A percentile compares a stretch with the other conserved stretches of the same genome.
phyloP scores from a whole-genome alignment of 2,329 filamentous ascomycete species.

The Epichloe coenophiala region DNA sequence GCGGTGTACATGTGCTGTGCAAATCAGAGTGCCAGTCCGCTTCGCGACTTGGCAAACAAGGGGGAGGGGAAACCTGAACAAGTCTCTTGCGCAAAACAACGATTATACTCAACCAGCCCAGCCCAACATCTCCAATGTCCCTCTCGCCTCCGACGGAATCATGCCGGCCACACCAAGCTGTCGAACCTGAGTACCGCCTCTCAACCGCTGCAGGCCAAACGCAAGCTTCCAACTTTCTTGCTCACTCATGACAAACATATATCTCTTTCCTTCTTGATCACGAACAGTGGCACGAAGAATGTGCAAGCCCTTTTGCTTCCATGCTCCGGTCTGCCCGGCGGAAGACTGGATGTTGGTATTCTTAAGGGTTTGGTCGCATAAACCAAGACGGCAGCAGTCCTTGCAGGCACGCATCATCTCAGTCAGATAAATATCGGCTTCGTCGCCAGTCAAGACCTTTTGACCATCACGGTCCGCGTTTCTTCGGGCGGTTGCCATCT shows the following conservation, averaged over 20 bases:
- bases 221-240: constrained; percentile 57
- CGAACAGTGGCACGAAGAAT: constrained; percentile 49
- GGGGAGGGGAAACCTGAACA: not conserved
- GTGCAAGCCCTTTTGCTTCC: constrained; percentile 43
- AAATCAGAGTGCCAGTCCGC: not conserved
- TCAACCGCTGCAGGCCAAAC: constrained; percentile 44
- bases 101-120: constrained; percentile 24
- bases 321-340: constrained; percentile 36
- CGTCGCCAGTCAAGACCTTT: constrained; percentile 45
- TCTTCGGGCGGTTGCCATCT: constrained; percentile 33
- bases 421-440: constrained; percentile 50
- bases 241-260: constrained; percentile 50
- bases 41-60: not conserved
- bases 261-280: constrained; percentile 54
- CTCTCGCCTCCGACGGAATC: constrained; percentile 38
- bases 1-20: not conserved
- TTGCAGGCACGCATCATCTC: constrained; percentile 53
- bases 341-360: constrained; percentile 27
- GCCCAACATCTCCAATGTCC: constrained; percentile 43
- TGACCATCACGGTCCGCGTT: constrained; percentile 33
- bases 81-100: not conserved
- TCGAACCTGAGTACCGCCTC: constrained; percentile 45
- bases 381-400: constrained; percentile 44
- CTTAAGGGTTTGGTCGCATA: constrained; percentile 31
- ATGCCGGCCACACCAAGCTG: constrained; percentile 46